Percentiles rank a stretch among this genome's conserved stretches.
These are phyloP conservation scores for Plenodomus lindquistii DNA, from an alignment of 2,329 filamentous ascomycete species.

Conservation along the genomic window DNA sequence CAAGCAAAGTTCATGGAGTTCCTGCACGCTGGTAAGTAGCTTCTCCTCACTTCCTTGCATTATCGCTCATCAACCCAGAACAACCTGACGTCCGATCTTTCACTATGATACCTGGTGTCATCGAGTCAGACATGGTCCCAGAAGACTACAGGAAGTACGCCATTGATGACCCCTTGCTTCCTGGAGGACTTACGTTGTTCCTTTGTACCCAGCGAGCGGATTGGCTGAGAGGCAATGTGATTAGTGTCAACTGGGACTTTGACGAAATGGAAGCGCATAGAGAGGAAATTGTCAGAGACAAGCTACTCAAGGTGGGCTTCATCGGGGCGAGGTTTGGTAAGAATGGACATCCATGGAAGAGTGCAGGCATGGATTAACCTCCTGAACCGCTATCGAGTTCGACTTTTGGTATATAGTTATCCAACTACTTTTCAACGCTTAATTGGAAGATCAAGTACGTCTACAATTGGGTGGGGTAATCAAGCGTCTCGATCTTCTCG, in stretches of 20 bases:
- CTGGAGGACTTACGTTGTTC: conserved; percentile 20
- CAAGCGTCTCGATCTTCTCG: conserved; percentile 63
- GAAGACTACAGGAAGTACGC: conserved; percentile 5
- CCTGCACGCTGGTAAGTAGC: conserved; percentile 12
- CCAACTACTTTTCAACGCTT: neutral
- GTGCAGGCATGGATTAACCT: neutral
- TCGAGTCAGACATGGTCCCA: conserved; percentile 12
- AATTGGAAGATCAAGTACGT: neutral
- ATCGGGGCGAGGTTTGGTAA: conserved; percentile 20
- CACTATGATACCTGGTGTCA: conserved; percentile 27
- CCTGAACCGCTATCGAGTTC: neutral
- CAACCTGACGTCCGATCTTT: conserved; percentile 25
- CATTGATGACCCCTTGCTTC: conserved; percentile 10
- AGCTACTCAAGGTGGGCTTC: conserved; percentile 30
- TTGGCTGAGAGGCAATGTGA: conserved; percentile 18
- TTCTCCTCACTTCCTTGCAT: neutral
- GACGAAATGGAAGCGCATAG: conserved; percentile 31
- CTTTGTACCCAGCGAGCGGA: conserved; percentile 20
- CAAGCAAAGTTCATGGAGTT: conserved; percentile 23
- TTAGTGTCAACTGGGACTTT: conserved; percentile 38
- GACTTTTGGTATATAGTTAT: neutral
- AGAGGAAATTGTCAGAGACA: conserved; percentile 33
- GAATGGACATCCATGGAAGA: conserved; percentile 20
- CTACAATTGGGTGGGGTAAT: conserved; percentile 38
- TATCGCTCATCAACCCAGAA: conserved; percentile 2